Conservation (phyloP, 257 asterid species). For the Capsicum rhomboideum region DNA sequence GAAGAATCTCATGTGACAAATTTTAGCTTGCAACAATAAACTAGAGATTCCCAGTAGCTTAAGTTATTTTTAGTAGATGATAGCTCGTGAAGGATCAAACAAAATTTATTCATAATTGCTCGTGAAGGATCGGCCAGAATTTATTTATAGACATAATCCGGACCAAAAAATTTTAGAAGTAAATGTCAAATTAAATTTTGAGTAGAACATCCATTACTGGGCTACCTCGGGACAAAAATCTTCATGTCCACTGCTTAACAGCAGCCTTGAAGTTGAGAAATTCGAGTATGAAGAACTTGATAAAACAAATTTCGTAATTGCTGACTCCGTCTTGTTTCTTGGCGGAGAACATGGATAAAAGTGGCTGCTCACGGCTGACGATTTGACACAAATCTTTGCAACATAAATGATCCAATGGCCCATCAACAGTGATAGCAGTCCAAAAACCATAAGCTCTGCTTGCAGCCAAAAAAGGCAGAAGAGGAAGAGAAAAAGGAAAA, state of each 20-base stretch:
- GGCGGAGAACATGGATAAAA: slow-evolving; percentile 72
- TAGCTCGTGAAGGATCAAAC: background rate
- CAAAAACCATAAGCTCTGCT: slow-evolving; percentile 90
- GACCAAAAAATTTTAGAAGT: background rate
- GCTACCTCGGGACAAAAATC: slow-evolving; percentile 64
- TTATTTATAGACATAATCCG: background rate
- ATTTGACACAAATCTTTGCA: slow-evolving; percentile 75
- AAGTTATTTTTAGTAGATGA: background rate
- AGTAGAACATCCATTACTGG: background rate
- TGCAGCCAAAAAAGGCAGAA: slow-evolving; percentile 5
- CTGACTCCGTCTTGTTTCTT: slow-evolving; percentile 9
- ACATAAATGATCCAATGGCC: slow-evolving; percentile 83
- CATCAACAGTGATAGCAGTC: slow-evolving; percentile 82
- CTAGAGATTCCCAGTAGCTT: background rate
- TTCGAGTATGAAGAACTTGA: slow-evolving; percentile 23
- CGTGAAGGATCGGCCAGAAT: background rate
- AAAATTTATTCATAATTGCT: too few relatives aligned
- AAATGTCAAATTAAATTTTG: background rate
- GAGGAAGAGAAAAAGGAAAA: background rate
- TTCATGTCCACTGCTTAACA: slow-evolving; percentile 19
- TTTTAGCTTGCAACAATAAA: background rate
- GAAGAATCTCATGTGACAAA: background rate
- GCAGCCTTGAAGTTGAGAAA: slow-evolving; percentile 33
- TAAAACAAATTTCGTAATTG: slow-evolving; percentile 12
- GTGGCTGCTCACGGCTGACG: slow-evolving; percentile 66